These are phyloP conservation scores for Rhodotorula glutinis DNA, from an alignment of 1,284 basidiomycete species.

Conservation along the genomic window DNA sequence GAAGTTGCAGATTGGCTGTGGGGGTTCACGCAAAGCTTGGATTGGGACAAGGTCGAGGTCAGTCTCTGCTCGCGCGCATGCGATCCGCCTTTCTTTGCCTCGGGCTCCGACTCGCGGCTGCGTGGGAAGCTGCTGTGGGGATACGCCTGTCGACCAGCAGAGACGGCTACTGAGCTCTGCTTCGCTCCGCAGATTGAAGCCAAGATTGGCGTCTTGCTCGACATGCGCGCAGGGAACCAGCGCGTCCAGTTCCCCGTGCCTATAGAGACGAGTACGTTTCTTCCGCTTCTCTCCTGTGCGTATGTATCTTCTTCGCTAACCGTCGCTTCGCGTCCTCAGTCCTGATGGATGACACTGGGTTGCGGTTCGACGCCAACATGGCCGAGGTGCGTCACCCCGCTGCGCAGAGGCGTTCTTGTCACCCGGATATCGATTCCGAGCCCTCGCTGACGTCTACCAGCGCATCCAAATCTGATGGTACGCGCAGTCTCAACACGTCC, in stretches of 20 bases:
- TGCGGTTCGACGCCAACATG: constrained; percentile 89
- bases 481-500: constrained; percentile 73
- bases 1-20: constrained; percentile 85
- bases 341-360: constrained; percentile 50
- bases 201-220: constrained; percentile 78
- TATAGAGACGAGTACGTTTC: constrained; percentile 79
- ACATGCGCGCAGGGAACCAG: constrained; percentile 59
- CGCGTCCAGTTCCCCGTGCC: constrained; percentile 63
- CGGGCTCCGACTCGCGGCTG: too few relatives aligned
- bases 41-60: constrained; percentile 54
- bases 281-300: constrained; percentile 3
- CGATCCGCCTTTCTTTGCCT: too few relatives aligned
- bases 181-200: constrained; percentile 71
- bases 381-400: constrained; percentile 59
- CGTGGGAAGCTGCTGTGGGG: too few relatives aligned
- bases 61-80: constrained; percentile 25
- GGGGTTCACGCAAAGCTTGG: constrained; percentile 45
- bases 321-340: constrained; percentile 54
- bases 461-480: background rate
- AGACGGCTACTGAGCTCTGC: too few relatives aligned
- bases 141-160: too few relatives aligned
- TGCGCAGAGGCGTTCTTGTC: too few relatives aligned
- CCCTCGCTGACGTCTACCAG: constrained; percentile 7
- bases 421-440: constrained; percentile 4
- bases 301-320: constrained; percentile 50